Base-by-base conservation (phyloP, 2,329 filamentous ascomycete genomes). In the Fusarium sp. region DNA sequence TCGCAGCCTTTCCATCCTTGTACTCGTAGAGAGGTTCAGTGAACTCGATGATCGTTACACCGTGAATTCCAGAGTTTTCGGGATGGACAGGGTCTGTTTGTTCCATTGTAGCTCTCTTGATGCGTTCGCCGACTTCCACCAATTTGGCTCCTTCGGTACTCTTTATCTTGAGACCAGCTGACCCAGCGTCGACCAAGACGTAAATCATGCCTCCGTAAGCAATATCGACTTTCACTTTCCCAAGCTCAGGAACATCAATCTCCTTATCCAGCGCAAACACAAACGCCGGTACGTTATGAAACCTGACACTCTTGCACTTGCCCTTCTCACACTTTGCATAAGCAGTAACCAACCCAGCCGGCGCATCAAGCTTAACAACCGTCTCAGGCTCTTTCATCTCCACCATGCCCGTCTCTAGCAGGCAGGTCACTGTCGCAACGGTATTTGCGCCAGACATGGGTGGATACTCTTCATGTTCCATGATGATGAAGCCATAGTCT, bases 161-260 rank as follows among this genome's bases (percentile, higher is more conserved):
- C 31, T 69, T 69, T 16, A 72, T 67, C 43, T 58, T 54, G 0
- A 71, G 50, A 1, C 57, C 59, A 4, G 69, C 69, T 0, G 65
- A 71, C 0, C 58, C 50, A 3, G 65, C 69, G 23, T 69, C 68
- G 1, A 69, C 62, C 3, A 72, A 34, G 3, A 64, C 69, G 12
- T 71, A 71, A 10, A 72, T 69, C 69, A 72, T 69, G 8, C 69
- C 68, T 3, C 68, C 68, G 4, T 64, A 72, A 4, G 65, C 69
- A 31, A 72, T 61, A 9, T 69, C 68, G 1, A 65, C 58, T 6
- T 66, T 69, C 11, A 72, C 26, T 1, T 37, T 31, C 0, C 68
- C 69, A 0, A 71, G 55, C 0, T 31, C 65, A 1, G 65, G 58
- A 11, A 71, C 68, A 1, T 28, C 21, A 4, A 72, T 57, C 41